These are phyloP conservation scores for Testicularia cyperi DNA, from an alignment of 1,284 basidiomycete genomes.

Conservation along the genomic window DNA sequence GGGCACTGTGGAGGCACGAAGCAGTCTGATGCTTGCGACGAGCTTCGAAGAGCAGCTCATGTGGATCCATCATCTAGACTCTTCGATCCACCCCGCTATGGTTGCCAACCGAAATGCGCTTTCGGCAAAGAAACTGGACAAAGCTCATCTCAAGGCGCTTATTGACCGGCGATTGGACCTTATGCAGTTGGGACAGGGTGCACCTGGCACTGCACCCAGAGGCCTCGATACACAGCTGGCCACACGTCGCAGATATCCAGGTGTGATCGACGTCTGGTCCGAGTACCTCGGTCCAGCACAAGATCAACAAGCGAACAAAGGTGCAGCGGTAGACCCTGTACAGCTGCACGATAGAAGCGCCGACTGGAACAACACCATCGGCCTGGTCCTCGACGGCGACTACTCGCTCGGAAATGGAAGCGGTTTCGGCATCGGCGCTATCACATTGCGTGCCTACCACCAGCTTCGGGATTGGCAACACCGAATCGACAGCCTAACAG, in stretches of 20 bases:
- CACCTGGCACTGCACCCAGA: constrained; percentile 1
- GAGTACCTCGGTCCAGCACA: constrained; percentile 2
- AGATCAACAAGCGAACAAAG: no score
- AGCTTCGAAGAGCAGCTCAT: constrained; percentile 17
- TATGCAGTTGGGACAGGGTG: constrained; percentile 27
- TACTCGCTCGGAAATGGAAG: constrained; percentile 41
- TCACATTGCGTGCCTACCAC: constrained; percentile 20
- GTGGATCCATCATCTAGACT: constrained; percentile 30
- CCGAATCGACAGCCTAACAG: constrained; percentile 7
- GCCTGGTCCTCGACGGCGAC: constrained; percentile 45
- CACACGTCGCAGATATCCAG: neutral
- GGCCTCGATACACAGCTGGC: neutral
- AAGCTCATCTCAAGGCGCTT: constrained; percentile 19
- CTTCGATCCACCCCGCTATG: constrained; percentile 19
- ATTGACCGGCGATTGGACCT: constrained; percentile 27
- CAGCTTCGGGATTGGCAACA: constrained; percentile 15
- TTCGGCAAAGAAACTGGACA: constrained; percentile 11
- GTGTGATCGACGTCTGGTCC: constrained; percentile 5
- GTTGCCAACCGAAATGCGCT: constrained; percentile 12
- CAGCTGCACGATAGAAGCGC: constrained; percentile 16
- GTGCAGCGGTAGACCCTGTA: constrained; percentile 14
- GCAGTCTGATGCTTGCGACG: constrained; percentile 20
- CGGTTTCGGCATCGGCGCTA: constrained; percentile 27
- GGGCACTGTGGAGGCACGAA: constrained; percentile 19
- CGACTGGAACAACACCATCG: constrained; percentile 31